A percentile compares a stretch with the other conserved stretches of the same genome.
Conservation (phyloP, 768 basidiomycete genomes). For the Amanita pseudoporphyria region DNA sequence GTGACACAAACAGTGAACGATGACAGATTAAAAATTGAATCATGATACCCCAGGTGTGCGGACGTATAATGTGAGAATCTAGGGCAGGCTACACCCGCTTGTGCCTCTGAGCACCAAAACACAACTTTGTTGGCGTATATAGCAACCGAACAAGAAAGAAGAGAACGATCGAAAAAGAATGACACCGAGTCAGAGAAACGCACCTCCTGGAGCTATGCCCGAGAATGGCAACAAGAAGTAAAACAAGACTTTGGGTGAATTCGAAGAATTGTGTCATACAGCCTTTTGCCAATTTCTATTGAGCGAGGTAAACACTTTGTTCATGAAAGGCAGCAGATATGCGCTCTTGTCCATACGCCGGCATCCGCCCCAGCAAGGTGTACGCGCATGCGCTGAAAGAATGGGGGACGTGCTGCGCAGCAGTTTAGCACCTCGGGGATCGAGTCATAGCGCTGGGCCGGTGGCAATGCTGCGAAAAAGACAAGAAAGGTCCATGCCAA, state of each 20-base stretch:
- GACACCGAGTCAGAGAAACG: neutral
- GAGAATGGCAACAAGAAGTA: neutral
- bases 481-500: neutral
- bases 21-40: no score
- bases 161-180: neutral
- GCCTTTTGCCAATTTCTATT: no score
- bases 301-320: no score
- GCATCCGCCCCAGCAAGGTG: neutral
- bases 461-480: neutral
- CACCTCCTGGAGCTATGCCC: neutral
- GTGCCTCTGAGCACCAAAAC: no score
- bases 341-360: no score
- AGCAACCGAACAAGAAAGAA: neutral
- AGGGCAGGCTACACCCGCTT: no score
- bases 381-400: neutral
- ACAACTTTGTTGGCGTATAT: neutral
- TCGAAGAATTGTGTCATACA: no score
- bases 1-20: no score
- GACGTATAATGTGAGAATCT: neutral
- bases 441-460: neutral
- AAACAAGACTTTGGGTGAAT: neutral
- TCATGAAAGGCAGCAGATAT: no score
- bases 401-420: conserved; percentile 2
- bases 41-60: no score
- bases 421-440: neutral